Conservation (phyloP, 352 stramenopile genomes). For the Pythium monospermum region DNA sequence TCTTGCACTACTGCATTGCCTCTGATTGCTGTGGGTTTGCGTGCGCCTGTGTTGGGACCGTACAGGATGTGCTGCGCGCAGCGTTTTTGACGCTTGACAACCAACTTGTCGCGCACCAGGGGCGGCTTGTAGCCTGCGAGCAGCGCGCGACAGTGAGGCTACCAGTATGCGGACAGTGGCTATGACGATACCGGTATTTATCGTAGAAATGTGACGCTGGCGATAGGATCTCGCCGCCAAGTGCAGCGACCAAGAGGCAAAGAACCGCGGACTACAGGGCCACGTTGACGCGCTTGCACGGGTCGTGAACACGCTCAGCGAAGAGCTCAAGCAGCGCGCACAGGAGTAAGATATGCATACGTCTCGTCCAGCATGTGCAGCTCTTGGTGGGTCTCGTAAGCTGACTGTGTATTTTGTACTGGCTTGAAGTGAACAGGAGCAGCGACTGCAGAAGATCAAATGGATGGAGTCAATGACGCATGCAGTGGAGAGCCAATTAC, state of each 20-base stretch:
- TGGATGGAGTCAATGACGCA: conserved; percentile 9
- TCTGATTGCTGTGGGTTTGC: background rate
- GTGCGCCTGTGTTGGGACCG: background rate
- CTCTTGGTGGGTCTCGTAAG: conserved; percentile 7
- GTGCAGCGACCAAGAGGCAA: background rate
- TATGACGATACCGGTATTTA: background rate
- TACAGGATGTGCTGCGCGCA: conserved; percentile 43
- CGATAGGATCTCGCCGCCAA: conserved; percentile 11
- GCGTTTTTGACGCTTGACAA: conserved; percentile 37
- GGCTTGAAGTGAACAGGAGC: conserved; percentile 18
- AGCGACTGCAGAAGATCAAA: conserved; percentile 5
- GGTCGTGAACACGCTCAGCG: conserved; percentile 38
- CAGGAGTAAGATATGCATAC: conserved; percentile 22
- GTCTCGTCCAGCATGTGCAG: conserved; percentile 9
- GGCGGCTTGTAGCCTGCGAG: conserved; percentile 14
- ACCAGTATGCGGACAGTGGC: too few relatives aligned
- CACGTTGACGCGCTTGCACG: conserved; percentile 40
- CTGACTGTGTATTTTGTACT: conserved; percentile 10
- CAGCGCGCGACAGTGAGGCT: background rate
- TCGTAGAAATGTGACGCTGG: background rate
- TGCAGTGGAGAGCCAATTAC: conserved; percentile 13
- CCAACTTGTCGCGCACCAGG: conserved; percentile 17
- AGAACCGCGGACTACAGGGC: conserved; percentile 21
- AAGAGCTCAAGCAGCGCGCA: conserved; percentile 26
- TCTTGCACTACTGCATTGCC: background rate